Conservation (phyloP, 768 basidiomycete species). For the Coprinopsis marcescibilis region DNA sequence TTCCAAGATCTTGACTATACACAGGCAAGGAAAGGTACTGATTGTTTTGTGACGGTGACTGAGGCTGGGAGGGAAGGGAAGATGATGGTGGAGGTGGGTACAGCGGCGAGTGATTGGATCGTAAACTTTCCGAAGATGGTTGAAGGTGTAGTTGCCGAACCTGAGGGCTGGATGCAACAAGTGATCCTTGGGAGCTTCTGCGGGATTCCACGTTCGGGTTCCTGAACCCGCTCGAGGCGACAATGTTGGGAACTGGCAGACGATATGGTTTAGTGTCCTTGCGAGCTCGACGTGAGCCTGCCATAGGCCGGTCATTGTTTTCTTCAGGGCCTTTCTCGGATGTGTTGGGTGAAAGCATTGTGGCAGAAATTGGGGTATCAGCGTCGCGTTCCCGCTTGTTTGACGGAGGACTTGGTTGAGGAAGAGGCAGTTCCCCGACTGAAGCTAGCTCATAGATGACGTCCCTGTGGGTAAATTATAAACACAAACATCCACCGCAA, state of each 20-base stretch:
- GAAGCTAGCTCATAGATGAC: slow-evolving; percentile 67
- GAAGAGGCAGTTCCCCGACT: slow-evolving; percentile 66
- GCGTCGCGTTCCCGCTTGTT: slow-evolving; percentile 63
- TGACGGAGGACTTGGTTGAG: slow-evolving; percentile 45
- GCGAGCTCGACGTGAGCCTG: slow-evolving; percentile 30
- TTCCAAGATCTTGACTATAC: slow-evolving; percentile 57
- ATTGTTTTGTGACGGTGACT: not conserved
- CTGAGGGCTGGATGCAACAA: slow-evolving; percentile 5
- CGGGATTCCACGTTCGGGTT: not conserved
- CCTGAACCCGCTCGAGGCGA: not conserved
- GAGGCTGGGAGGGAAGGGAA: slow-evolving; percentile 6
- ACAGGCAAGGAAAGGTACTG: slow-evolving; percentile 38
- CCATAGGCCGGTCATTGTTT: slow-evolving; percentile 20
- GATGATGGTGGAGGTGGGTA: not conserved
- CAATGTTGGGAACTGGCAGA: not conserved
- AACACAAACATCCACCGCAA: not conserved
- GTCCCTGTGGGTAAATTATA: slow-evolving; percentile 40
- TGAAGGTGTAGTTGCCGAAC: not conserved
- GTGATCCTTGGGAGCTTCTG: not conserved
- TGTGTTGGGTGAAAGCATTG: slow-evolving; percentile 3
- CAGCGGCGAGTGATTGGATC: slow-evolving; percentile 1
- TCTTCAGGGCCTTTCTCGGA: slow-evolving; percentile 1
- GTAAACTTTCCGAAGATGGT: not conserved
- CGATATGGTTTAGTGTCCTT: slow-evolving; percentile 2
- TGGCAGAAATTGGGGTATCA: slow-evolving; percentile 36